These are phyloP conservation scores for Schoenoplectus tabernaemontani DNA, from an alignment of 202 grass and related monocot genomes.

Conservation along the genomic window DNA sequence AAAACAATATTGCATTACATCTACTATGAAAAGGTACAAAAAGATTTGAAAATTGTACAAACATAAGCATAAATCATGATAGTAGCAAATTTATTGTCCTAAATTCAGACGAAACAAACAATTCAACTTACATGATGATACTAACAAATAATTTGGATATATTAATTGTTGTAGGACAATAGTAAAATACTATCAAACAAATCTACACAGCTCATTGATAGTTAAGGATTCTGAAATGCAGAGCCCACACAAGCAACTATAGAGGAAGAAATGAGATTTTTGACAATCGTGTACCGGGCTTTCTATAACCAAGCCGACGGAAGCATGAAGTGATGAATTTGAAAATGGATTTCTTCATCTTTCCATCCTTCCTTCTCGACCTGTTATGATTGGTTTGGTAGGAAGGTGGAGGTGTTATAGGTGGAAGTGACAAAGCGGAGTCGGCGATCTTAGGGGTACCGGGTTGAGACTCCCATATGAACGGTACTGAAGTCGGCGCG, in stretches of 20 bases:
- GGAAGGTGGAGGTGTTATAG: slow-evolving; percentile 29
- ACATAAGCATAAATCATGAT: neutral
- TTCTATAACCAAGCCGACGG: neutral
- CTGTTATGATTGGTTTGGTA: slow-evolving; percentile 1
- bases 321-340: neutral
- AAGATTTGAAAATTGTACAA: neutral
- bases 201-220: slow-evolving; percentile 19
- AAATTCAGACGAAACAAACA: neutral
- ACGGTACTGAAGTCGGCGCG: slow-evolving; percentile 21
- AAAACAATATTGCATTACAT: neutral
- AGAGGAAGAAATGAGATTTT: neutral
- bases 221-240: neutral
- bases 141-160: neutral
- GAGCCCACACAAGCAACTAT: neutral
- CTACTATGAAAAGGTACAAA: neutral
- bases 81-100: neutral
- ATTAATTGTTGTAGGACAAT: slow-evolving; percentile 1
- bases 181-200: slow-evolving; percentile 12
- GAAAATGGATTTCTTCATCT: neutral
- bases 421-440: neutral
- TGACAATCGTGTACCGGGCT: neutral
- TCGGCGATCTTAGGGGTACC: slow-evolving; percentile 23
- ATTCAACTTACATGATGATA: neutral
- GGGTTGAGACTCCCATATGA: slow-evolving; percentile 32
- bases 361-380: neutral